A percentile compares a stretch with the other conserved stretches of the same genome.
Evolutionary conservation across 2,329 filamentous ascomycete genomes (phyloP).

Genomic region (Monosporascus ibericus): DNA sequence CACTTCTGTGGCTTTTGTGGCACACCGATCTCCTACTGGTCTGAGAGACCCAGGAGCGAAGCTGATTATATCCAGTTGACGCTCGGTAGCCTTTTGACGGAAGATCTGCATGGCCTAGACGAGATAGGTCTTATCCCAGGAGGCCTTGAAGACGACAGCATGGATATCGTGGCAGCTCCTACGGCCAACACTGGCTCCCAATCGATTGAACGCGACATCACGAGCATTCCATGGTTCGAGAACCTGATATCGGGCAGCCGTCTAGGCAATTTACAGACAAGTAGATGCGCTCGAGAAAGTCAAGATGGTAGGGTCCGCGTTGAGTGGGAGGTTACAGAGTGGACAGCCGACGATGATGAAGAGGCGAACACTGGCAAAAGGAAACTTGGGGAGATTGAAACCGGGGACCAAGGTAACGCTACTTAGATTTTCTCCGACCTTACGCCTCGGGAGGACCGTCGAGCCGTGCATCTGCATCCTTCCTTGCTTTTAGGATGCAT

Average conservation of each 20-base stretch:
- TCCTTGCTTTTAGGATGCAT: background rate
- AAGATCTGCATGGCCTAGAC: conserved; percentile 67
- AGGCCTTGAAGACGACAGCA: conserved; percentile 20
- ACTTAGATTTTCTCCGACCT: background rate
- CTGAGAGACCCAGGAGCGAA: conserved; percentile 63
- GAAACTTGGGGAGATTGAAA: conserved; percentile 41
- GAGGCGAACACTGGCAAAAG: conserved; percentile 40
- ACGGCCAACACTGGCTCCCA: conserved; percentile 26
- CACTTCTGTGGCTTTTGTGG: conserved; percentile 92
- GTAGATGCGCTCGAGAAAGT: conserved; percentile 47
- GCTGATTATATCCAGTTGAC: conserved; percentile 76
- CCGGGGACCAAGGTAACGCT: conserved; percentile 5
- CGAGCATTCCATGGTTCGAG: conserved; percentile 82
- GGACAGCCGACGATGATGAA: conserved; percentile 41
- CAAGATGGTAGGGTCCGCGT: conserved; percentile 60
- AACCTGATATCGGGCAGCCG: conserved; percentile 70
- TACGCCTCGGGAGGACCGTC: background rate
- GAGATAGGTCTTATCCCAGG: conserved; percentile 67
- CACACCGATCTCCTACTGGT: conserved; percentile 79
- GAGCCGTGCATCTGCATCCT: background rate
- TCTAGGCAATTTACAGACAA: conserved; percentile 61
- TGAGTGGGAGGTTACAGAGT: conserved; percentile 83
- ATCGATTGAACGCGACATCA: conserved; percentile 49
- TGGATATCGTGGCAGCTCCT: conserved; percentile 19
- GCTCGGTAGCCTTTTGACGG: conserved; percentile 66